phyloP scores from a whole-genome alignment of 2,329 filamentous ascomycete species.

The Talaromyces sp. region DNA sequence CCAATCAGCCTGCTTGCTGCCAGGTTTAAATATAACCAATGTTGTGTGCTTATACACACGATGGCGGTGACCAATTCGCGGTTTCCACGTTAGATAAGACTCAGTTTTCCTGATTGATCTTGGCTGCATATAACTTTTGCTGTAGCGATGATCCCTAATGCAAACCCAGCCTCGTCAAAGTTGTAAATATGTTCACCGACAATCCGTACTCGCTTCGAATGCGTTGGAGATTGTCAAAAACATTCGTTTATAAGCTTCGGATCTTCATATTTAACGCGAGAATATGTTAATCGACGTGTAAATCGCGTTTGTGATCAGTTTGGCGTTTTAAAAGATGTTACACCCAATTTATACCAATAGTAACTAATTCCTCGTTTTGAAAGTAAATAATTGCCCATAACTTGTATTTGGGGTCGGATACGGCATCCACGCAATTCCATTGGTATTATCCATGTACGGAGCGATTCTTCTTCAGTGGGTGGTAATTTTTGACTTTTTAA shows the following conservation, averaged over 20 bases:
- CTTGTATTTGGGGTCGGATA: neutral
- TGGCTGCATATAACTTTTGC: too few relatives aligned
- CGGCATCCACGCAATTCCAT: neutral
- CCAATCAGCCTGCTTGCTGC: too few relatives aligned
- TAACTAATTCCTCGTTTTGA: neutral
- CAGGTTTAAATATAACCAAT: too few relatives aligned
- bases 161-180: too few relatives aligned
- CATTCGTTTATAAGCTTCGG: neutral
- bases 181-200: too few relatives aligned
- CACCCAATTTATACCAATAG: neutral
- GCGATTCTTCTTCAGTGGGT: neutral
- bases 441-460: neutral
- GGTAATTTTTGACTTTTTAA: neutral
- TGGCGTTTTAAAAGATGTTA: neutral
- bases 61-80: too few relatives aligned
- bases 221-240: neutral
- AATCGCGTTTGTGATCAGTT: neutral
- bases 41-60: too few relatives aligned
- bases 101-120: too few relatives aligned
- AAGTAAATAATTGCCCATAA: constrained; percentile 2
- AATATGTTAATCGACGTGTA: neutral
- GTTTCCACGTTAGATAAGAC: too few relatives aligned
- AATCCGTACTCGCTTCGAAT: too few relatives aligned
- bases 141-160: too few relatives aligned
- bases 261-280: neutral